Evolutionary conservation across 2,329 filamentous ascomycete genomes (phyloP).

Genomic region (Chrysoporthe austroafricana): DNA sequence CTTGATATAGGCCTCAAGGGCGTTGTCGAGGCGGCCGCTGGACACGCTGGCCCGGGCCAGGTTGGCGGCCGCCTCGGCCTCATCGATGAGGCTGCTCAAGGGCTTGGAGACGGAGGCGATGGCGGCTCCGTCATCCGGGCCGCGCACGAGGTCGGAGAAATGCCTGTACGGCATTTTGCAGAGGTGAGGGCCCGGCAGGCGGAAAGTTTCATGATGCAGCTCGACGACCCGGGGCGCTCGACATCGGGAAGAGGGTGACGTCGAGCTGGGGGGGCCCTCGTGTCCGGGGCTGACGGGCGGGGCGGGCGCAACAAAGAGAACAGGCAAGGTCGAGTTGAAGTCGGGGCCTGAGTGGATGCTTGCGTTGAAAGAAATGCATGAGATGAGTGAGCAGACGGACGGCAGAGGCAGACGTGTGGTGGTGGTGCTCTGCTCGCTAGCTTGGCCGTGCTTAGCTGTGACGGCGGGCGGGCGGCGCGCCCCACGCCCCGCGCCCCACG

Average conservation of each 20-base stretch:
- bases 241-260: not conserved
- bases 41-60: slow-evolving; percentile 65
- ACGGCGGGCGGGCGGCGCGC: not conserved
- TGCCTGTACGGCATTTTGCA: slow-evolving; percentile 15
- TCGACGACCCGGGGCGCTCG: not conserved
- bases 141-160: slow-evolving; percentile 14
- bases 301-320: too few species aligned
- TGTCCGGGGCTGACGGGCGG: not conserved
- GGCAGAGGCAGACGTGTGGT: not conserved
- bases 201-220: slow-evolving; percentile 11
- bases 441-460: slow-evolving; percentile 3
- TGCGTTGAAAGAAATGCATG: not conserved
- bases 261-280: not conserved
- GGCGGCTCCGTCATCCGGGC: slow-evolving; percentile 34
- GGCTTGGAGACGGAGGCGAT: slow-evolving; percentile 52
- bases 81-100: slow-evolving; percentile 56
- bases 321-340: too few species aligned
- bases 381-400: not conserved
- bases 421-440: not conserved
- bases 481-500: too few species aligned
- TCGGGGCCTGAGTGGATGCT: too few species aligned
- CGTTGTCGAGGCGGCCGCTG: slow-evolving; percentile 71
- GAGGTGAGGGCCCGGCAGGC: slow-evolving; percentile 1
- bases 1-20: slow-evolving; percentile 82
- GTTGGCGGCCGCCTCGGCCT: slow-evolving; percentile 56